Conservation (phyloP, 345 rosid genomes). For the Arabidopsis suecica region DNA sequence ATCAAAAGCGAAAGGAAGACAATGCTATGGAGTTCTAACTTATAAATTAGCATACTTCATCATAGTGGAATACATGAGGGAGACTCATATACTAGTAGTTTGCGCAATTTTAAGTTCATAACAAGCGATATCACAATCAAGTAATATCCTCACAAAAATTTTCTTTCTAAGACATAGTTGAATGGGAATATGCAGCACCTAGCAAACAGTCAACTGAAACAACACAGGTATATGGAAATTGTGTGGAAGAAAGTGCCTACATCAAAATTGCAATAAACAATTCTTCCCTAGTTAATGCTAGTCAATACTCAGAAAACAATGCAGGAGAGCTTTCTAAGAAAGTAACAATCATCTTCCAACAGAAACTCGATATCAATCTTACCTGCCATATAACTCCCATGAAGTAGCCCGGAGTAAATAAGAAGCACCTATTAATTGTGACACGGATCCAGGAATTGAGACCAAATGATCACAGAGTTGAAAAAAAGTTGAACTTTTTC, state of each 20-base stretch:
- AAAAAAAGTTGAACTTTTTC: conserved; percentile 55
- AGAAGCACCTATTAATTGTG: conserved; percentile 86
- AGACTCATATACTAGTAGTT: conserved; percentile 7
- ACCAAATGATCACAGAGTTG: conserved; percentile 71
- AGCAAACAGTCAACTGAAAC: not conserved
- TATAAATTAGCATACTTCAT: conserved; percentile 1
- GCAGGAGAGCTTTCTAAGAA: not conserved
- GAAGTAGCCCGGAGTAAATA: conserved; percentile 88
- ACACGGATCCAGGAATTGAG: conserved; percentile 84
- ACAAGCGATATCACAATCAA: not conserved
- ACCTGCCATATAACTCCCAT: conserved; percentile 99
- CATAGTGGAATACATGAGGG: not conserved
- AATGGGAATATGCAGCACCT: conserved; percentile 17
- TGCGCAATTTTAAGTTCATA: not conserved
- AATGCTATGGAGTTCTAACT: not conserved
- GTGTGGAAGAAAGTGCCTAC: conserved; percentile 5
- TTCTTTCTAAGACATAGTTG: conserved; percentile 3
- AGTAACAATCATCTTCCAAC: conserved; percentile 13
- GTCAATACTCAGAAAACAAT: not conserved
- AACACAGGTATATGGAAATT: not conserved
- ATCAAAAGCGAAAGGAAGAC: not conserved
- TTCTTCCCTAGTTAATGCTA: not conserved
- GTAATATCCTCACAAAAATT: not conserved
- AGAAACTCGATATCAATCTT: conserved; percentile 33
- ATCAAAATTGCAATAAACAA: conserved; percentile 2